A percentile compares a stretch with the other conserved stretches of the same genome.
phyloP scores from a whole-genome alignment of 176 grass and related monocot species.

The Triticum turgidum region DNA sequence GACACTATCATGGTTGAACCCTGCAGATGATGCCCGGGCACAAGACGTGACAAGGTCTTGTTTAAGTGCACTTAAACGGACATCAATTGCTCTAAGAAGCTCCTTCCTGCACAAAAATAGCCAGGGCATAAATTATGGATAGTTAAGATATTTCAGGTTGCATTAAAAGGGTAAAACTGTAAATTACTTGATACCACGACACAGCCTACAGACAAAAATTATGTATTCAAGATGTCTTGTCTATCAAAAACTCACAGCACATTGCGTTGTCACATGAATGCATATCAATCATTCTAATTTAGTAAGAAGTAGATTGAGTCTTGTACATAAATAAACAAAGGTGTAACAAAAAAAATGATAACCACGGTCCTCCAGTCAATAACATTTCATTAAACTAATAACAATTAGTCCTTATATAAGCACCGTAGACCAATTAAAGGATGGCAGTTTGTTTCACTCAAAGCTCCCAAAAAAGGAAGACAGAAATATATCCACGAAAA shows the following conservation, averaged over 20 bases:
- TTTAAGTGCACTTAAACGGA: constrained; percentile 81
- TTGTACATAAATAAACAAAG: background rate
- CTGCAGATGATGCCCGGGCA: constrained; percentile 77
- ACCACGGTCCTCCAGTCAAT: background rate
- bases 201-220: background rate
- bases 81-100: constrained; percentile 87
- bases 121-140: constrained; percentile 20
- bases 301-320: background rate
- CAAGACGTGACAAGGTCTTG: constrained; percentile 80
- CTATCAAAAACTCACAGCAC: constrained; percentile 1
- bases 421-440: background rate
- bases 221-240: constrained; percentile 20
- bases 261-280: background rate
- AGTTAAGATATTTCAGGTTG: constrained; percentile 8
- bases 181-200: constrained; percentile 9
- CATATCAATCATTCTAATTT: background rate
- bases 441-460: background rate
- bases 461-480: background rate
- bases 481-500: background rate
- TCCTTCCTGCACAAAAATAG: constrained; percentile 67
- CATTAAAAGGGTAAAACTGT: background rate
- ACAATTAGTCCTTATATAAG: background rate
- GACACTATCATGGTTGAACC: constrained; percentile 64
- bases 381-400: background rate
- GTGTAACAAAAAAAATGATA: background rate